Evolutionary conservation across 768 basidiomycete genomes (phyloP), one percentile per base, ranked within the genome.

Genomic region (Pisolithus marmoratus): DNA sequence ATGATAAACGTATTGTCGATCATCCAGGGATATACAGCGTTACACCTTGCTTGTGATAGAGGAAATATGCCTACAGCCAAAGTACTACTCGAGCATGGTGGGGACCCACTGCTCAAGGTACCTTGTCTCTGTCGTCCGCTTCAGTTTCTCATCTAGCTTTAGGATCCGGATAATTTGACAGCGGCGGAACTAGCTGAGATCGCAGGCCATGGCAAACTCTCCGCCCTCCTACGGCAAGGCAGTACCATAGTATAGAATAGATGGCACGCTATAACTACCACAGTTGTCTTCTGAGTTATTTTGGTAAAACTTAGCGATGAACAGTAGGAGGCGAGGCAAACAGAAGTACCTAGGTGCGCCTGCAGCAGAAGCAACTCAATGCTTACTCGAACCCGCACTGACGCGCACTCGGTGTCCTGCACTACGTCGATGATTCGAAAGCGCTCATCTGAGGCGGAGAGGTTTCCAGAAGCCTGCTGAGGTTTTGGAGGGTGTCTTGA

Each of bases 41-140:
- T 96, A 19, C 94, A 96, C 60, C 74, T 94, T 0, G 93, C 94
- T 5, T 81, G 84, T 24, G 94, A 96, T 66, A 74, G 93, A 61
- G 94, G 94, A 1, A 76, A 83, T 59, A 50, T 72, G 7, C 71
- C 74, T 0, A 70, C 80, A 3, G 85, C 87, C 2, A 68, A 75
- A 56, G 51, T 83, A 5, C 67, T 96, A 38, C 63, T 94, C 19
- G 58, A 72, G 20, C 71, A 73, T 47, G 90, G 89, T 4, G 92
- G 86, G 5, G 81, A 91, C 58, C 65, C 60, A 41, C 66, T 68
- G 29, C 69, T 87, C 41, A 83, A 85, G 78, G 93, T 90, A 55
- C 41, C 57, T 42, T 53, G 36, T 40, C 37, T 26, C 34, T 53
- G 19, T 38, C 20, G 31, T 17, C 51, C 42, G 48, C 47, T 36